Evolutionary conservation across 2,329 filamentous ascomycete genomes (phyloP), one percentile per base, ranked within the genome.

Genomic region (Colletotrichum tofieldiae): DNA sequence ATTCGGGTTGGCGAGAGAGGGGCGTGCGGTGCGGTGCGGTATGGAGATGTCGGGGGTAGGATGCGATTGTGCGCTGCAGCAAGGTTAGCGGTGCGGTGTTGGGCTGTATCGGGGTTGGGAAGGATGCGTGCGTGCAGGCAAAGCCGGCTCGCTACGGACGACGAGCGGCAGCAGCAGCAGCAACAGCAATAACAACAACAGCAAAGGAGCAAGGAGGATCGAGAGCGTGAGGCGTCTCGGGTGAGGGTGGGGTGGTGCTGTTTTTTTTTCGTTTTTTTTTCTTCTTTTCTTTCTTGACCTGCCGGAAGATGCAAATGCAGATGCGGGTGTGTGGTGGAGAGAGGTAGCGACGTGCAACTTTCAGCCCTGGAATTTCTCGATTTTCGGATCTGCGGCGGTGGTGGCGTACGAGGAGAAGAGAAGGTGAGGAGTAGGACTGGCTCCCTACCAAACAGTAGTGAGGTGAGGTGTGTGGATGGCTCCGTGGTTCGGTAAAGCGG

Each of bases 31-130:
- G 39, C 60, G 20, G 16, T 58, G 39, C 56, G 26, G 29, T 55
- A 66, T 60, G 51, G 68, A 58, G 61, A 68, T 67, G 56, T 68
- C 43, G 43, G 64, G 41, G 43, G 49, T 43, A 55, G 58, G 37
- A 69, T 68, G 69, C 45, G 45, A 37, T 72, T 65, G 18, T 69
- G 63, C n/a, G 43, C 43, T 29, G 26, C 35, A 35, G 60, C 41
- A 16, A 65, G 52, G 29, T 65, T 70, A 52, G 51, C 23, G 26
- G 60, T 59, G 56, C 56, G 26, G 60, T 63, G 54, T 35, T 39
- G 35, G 7, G 47, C 41, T 65, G 23, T 32, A 20, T 64, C 63
- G 39, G 55, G 61, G 58, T 29, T 26, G 52, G 49, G 29, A 61
- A 45, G 47, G 47, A 47, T 18, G 20, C 29, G 49, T 45, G 61